Conservation (phyloP, 1,284 basidiomycete species). For the Erythrobasidium hasegawianum region DNA sequence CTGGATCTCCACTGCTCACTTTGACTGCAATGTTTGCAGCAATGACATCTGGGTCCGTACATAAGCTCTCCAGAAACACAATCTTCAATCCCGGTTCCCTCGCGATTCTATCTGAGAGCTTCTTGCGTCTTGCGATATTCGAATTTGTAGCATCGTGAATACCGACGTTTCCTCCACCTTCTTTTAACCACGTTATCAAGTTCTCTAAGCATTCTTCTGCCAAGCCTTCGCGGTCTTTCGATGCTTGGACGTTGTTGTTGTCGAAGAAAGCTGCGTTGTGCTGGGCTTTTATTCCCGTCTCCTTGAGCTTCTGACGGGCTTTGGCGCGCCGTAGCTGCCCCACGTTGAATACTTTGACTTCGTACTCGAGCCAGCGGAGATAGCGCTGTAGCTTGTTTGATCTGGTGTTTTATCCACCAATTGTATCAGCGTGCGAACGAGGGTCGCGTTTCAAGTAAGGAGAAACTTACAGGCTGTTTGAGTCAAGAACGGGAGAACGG, state of each 20-base stretch:
- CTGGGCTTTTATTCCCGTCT: conserved; percentile 76
- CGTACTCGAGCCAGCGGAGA: conserved; percentile 92
- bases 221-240: conserved; percentile 71
- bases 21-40: conserved; percentile 94
- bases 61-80: conserved; percentile 91
- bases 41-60: conserved; percentile 89
- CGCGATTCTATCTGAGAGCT: conserved; percentile 70
- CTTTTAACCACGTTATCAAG: conserved; percentile 88
- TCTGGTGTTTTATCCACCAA: conserved; percentile 47
- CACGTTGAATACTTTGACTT: conserved; percentile 67
- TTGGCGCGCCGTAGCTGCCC: conserved; percentile 64
- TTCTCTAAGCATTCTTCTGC: conserved; percentile 91
- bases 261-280: conserved; percentile 92
- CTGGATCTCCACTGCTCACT: conserved; percentile 91
- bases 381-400: conserved; percentile 80
- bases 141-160: conserved; percentile 99
- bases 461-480: too few relatives aligned
- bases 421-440: too few relatives aligned
- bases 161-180: conserved; percentile 87
- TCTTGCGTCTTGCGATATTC: conserved; percentile 70
- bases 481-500: too few relatives aligned
- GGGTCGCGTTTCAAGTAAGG: too few relatives aligned
- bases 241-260: conserved; percentile 76
- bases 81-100: conserved; percentile 81
- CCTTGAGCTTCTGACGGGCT: conserved; percentile 57